Percentiles rank a stretch among this genome's conserved stretches.
Conservation (phyloP, 345 rosid species). For the Syzygium aqueum region DNA sequence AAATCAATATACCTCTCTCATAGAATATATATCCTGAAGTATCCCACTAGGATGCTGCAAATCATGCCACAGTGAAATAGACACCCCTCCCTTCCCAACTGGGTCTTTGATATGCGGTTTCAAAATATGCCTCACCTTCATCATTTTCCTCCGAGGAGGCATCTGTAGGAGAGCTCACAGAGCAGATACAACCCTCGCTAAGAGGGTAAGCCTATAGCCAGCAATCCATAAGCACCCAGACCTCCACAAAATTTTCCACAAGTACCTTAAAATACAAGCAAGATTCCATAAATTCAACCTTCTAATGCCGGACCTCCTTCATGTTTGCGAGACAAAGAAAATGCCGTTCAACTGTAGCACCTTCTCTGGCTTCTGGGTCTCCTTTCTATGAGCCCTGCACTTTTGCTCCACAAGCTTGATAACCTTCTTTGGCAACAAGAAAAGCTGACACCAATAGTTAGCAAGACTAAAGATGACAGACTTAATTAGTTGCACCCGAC, state of each 20-base stretch:
- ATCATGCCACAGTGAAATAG: neutral
- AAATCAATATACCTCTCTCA: neutral
- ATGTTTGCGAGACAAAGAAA: neutral
- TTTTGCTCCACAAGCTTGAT: neutral
- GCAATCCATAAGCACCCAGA: neutral
- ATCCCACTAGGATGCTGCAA: neutral
- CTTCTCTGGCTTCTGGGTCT: neutral
- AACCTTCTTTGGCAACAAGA: neutral
- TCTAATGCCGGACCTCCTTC: neutral
- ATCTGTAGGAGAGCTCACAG: neutral
- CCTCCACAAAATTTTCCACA: neutral
- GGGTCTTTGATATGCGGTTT: neutral
- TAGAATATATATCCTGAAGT: neutral
- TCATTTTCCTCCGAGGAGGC: neutral
- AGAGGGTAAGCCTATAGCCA: neutral
- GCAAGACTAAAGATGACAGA: neutral
- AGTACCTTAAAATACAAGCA: neutral
- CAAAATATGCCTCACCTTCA: neutral
- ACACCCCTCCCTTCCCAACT: neutral
- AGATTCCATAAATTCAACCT: neutral
- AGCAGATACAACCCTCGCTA: neutral
- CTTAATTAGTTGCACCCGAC: neutral
- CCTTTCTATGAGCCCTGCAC: neutral
- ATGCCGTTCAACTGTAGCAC: neutral
- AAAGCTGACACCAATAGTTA: neutral